Evolutionary conservation across 2,329 filamentous ascomycete genomes (phyloP).

Genomic region (Ophiostoma himal-ulmi): DNA sequence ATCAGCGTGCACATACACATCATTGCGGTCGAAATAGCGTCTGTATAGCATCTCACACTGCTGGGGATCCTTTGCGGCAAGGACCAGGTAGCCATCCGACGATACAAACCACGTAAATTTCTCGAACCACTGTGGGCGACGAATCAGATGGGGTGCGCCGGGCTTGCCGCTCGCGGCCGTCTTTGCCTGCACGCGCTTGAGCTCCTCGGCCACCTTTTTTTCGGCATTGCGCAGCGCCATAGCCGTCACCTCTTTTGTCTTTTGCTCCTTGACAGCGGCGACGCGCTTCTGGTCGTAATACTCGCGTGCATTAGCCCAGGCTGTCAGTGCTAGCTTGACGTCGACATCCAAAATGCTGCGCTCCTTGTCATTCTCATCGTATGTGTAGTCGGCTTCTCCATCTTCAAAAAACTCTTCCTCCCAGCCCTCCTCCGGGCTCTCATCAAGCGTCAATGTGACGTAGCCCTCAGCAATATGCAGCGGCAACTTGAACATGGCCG

Average conservation of each 20-base stretch:
- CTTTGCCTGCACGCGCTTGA: slow-evolving; percentile 86
- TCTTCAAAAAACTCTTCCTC: slow-evolving; percentile 36
- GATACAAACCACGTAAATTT: slow-evolving; percentile 96
- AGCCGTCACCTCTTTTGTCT: slow-evolving; percentile 73
- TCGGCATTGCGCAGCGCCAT: slow-evolving; percentile 85
- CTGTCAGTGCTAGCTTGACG: slow-evolving; percentile 73
- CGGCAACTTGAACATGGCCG: slow-evolving; percentile 77
- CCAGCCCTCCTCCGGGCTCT: slow-evolving; percentile 55
- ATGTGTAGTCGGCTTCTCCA: slow-evolving; percentile 49
- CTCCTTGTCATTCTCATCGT: slow-evolving; percentile 35
- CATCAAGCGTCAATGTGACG: slow-evolving; percentile 71
- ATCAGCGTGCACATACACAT: slow-evolving; percentile 88
- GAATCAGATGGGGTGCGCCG: slow-evolving; percentile 66
- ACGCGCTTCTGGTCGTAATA: slow-evolving; percentile 87
- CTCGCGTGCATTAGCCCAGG: slow-evolving; percentile 82
- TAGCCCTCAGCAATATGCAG: slow-evolving; percentile 86
- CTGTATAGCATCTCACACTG: slow-evolving; percentile 93
- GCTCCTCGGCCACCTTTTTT: slow-evolving; percentile 76
- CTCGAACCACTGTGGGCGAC: slow-evolving; percentile 89
- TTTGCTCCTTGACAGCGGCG: slow-evolving; percentile 80
- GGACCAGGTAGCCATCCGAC: slow-evolving; percentile 86
- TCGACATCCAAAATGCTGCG: slow-evolving; percentile 60
- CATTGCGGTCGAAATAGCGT: slow-evolving; percentile 77
- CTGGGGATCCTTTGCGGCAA: slow-evolving; percentile 80
- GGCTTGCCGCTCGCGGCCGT: slow-evolving; percentile 68